These are phyloP conservation scores for Balamuthia mandrillaris DNA, from an alignment of 208 protist genomes.

Conservation along the genomic window DNA sequence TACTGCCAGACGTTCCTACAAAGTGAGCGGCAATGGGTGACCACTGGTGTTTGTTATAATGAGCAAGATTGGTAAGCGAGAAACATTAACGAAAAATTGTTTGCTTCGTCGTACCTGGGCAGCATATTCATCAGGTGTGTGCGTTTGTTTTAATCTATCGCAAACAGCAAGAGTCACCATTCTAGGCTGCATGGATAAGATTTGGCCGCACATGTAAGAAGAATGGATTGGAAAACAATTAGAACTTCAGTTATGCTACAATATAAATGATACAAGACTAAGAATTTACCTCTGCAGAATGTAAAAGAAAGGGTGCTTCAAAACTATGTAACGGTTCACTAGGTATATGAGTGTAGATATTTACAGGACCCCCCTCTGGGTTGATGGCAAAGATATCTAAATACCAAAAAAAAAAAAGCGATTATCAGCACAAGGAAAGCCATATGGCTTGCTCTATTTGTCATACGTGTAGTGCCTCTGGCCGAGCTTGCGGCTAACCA, in stretches of 20 bases:
- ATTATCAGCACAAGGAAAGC: neutral
- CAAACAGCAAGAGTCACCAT: neutral
- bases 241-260: too few relatives aligned
- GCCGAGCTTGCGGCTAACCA: constrained; percentile 11
- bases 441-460: too few relatives aligned
- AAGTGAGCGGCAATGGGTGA: neutral
- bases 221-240: neutral
- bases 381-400: constrained; percentile 29
- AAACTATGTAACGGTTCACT: neutral
- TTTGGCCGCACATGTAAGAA: neutral
- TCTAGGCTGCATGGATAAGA: neutral
- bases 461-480: constrained; percentile 13
- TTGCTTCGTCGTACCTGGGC: neutral
- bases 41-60: neutral
- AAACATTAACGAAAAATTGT: neutral
- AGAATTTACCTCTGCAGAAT: neutral
- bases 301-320: constrained; percentile 18
- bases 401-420: neutral
- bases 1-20: neutral
- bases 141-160: neutral
- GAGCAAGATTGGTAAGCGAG: neutral
- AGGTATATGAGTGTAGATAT: constrained; percentile 33
- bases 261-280: too few relatives aligned
- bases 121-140: neutral
- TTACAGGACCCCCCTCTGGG: constrained; percentile 22